Evolutionary conservation across 2,329 filamentous ascomycete genomes (phyloP).

Genomic region (Hypoxylon sp.): DNA sequence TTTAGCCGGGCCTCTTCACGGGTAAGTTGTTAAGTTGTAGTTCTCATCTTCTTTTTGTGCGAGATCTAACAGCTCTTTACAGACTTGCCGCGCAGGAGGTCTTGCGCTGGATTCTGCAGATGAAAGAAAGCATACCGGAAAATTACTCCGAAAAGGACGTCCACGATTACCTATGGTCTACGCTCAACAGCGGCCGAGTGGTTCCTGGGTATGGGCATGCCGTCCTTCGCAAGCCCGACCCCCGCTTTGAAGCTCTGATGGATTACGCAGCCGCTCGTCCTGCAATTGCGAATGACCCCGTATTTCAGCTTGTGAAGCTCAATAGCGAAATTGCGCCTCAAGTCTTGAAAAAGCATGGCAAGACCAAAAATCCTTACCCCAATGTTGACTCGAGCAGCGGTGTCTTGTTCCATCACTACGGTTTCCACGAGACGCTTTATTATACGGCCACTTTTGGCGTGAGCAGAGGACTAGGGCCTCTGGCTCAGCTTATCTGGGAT

Average conservation of each 20-base stretch:
- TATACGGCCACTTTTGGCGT: slow-evolving; percentile 83
- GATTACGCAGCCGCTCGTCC: slow-evolving; percentile 89
- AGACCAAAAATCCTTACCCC: slow-evolving; percentile 97
- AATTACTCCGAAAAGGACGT: slow-evolving; percentile 85
- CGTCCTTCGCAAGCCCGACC: slow-evolving; percentile 95
- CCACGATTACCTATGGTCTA: slow-evolving; percentile 90
- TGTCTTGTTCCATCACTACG: slow-evolving; percentile 97
- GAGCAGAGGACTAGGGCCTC: slow-evolving; percentile 80
- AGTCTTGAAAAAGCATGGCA: slow-evolving; percentile 94
- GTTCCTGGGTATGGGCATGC: slow-evolving; percentile 96
- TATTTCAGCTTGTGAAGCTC: slow-evolving; percentile 94
- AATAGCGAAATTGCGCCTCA: slow-evolving; percentile 92
- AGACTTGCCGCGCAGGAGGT: slow-evolving; percentile 96
- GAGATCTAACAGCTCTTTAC: slow-evolving; percentile 21
- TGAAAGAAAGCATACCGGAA: slow-evolving; percentile 88
- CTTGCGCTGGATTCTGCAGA: slow-evolving; percentile 94
- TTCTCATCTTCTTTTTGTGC: slow-evolving; percentile 6
- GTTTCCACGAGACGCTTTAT: slow-evolving; percentile 96
- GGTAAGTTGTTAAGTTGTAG: slow-evolving; percentile 59
- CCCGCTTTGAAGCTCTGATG: slow-evolving; percentile 96
- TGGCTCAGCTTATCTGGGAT: slow-evolving; percentile 97
- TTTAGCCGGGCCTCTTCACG: slow-evolving; percentile 92
- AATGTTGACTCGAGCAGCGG: slow-evolving; percentile 96
- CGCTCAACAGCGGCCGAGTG: slow-evolving; percentile 92
- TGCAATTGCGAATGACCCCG: slow-evolving; percentile 86